Percentiles rank a stretch among this genome's conserved stretches.
Conservation (phyloP, 1,284 basidiomycete genomes). For the Ceraceosorus guamensis region DNA sequence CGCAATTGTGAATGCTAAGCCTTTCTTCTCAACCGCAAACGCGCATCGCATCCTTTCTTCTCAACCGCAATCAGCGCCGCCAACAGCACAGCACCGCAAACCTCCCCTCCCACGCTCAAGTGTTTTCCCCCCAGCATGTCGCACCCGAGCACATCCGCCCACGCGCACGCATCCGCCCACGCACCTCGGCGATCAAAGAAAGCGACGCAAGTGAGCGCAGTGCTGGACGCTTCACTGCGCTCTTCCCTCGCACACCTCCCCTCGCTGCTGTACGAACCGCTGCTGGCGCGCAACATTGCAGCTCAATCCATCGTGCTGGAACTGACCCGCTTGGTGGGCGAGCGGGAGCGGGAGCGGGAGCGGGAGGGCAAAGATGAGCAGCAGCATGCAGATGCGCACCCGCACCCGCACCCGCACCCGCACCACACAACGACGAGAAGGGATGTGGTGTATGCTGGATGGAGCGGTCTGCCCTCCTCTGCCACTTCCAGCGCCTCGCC, state of each 20-base stretch:
- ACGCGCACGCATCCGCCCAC: too few species aligned
- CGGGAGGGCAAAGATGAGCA: background rate
- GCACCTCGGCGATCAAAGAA: too few species aligned
- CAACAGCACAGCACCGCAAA: too few species aligned
- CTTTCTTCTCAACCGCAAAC: too few species aligned
- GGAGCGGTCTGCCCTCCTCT: constrained; percentile 23
- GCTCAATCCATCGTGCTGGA: constrained; percentile 45
- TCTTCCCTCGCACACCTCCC: constrained; percentile 44
- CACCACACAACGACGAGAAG: background rate
- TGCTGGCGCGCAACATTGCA: constrained; percentile 40
- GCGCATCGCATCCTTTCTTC: too few species aligned
- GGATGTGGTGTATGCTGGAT: constrained; percentile 29
- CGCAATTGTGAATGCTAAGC: too few species aligned
- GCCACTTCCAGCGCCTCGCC: constrained; percentile 12
- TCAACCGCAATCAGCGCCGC: too few species aligned
- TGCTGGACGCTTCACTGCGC: constrained; percentile 34
- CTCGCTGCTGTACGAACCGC: constrained; percentile 37
- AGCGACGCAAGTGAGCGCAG: constrained; percentile 3
- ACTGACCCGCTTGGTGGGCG: constrained; percentile 13
- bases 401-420: too few species aligned
- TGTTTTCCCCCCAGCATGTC: too few species aligned
- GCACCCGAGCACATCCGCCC: too few species aligned
- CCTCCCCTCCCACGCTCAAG: too few species aligned
- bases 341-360: constrained; percentile 4
- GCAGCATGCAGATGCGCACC: background rate